Conservation (phyloP, 805 yeast genomes). For the Crinitomyces ghanaensis region DNA sequence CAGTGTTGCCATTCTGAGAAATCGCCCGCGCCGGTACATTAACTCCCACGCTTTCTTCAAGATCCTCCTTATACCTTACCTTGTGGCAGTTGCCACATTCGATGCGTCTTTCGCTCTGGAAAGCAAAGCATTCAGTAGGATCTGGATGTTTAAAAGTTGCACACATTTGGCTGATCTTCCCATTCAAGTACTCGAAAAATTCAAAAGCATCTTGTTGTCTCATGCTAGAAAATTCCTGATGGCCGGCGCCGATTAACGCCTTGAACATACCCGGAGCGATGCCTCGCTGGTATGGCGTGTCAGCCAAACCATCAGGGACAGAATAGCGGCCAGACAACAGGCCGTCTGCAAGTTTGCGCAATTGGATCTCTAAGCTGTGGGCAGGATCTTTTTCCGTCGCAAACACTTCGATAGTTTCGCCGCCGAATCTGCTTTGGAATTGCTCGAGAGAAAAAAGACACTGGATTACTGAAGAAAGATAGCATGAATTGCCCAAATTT, state of each 20-base stretch:
- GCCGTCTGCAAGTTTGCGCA: conserved; percentile 73
- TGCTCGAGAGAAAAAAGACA: conserved; percentile 38
- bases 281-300: conserved; percentile 49
- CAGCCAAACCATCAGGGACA: conserved; percentile 31
- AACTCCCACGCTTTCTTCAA: conserved; percentile 54
- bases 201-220: conserved; percentile 95
- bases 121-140: conserved; percentile 52
- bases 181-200: conserved; percentile 58
- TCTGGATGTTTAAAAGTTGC: conserved; percentile 17
- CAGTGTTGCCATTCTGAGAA: no score
- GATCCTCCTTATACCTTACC: conserved; percentile 45
- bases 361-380: conserved; percentile 57
- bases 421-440: conserved; percentile 23
- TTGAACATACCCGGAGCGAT: conserved; percentile 70
- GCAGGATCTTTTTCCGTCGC: conserved; percentile 36
- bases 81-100: conserved; percentile 46
- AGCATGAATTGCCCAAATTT: conserved; percentile 90
- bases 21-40: conserved; percentile 33
- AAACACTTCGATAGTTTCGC: background rate
- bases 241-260: conserved; percentile 60
- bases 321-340: conserved; percentile 64
- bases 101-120: conserved; percentile 51
- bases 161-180: conserved; percentile 35
- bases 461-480: conserved; percentile 73
- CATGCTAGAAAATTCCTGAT: conserved; percentile 73